These are phyloP conservation scores for Simplicillium sp. DNA, from an alignment of 2,329 filamentous ascomycete genomes.

Conservation along the genomic window DNA sequence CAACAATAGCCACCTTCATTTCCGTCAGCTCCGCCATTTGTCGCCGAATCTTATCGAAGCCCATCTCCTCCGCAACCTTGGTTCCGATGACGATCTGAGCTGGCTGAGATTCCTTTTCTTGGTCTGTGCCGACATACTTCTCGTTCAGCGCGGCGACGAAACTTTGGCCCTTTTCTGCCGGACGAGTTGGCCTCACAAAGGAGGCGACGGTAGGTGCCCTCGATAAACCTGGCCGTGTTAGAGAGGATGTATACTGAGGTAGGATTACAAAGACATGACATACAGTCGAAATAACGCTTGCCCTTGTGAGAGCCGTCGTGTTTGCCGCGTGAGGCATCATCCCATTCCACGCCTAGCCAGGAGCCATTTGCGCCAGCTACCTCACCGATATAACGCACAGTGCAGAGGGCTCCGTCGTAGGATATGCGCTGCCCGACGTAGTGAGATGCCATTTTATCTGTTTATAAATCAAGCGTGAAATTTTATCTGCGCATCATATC, in stretches of 20 bases:
- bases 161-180: conserved; percentile 55
- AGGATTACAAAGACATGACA: conserved; percentile 12
- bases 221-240: conserved; percentile 39
- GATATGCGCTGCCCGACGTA: conserved; percentile 67
- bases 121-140: conserved; percentile 63
- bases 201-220: conserved; percentile 66
- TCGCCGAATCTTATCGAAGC: conserved; percentile 83
- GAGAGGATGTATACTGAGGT: conserved; percentile 7
- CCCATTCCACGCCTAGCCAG: conserved; percentile 97
- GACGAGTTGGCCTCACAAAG: conserved; percentile 72
- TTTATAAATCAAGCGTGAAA: background rate
- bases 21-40: conserved; percentile 72
- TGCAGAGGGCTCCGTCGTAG: conserved; percentile 69
- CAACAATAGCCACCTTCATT: conserved; percentile 72
- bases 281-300: conserved; percentile 75
- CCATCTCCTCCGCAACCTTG: conserved; percentile 87
- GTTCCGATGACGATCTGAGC: conserved; percentile 57
- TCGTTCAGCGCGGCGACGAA: conserved; percentile 72
- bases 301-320: conserved; percentile 80
- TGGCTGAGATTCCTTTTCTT: conserved; percentile 28
- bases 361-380: conserved; percentile 66
- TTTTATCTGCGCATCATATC: background rate
- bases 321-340: conserved; percentile 77
- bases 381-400: conserved; percentile 71
- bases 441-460: conserved; percentile 23